These are phyloP conservation scores for Clathrospora elynae DNA, from an alignment of 2,329 filamentous ascomycete species.

Conservation along the genomic window DNA sequence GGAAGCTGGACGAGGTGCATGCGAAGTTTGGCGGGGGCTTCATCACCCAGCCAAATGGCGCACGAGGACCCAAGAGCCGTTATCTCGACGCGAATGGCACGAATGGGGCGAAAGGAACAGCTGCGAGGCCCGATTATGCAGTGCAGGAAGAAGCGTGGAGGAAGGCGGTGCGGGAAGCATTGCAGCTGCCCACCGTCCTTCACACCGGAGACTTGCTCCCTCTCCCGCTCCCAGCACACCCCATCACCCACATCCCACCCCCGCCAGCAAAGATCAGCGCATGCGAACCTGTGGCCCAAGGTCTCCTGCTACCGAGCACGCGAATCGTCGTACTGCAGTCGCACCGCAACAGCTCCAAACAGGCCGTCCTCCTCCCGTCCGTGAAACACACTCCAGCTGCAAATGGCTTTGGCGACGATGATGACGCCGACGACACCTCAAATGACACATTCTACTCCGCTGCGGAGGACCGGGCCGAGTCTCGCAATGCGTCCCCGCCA, in stretches of 20 bases:
- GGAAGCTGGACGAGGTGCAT: conserved; percentile 80
- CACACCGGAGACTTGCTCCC: conserved; percentile 84
- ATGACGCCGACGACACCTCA: conserved; percentile 84
- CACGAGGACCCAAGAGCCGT: conserved; percentile 37
- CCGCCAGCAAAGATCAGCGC: conserved; percentile 86
- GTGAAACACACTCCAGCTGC: conserved; percentile 59
- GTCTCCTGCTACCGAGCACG: conserved; percentile 74
- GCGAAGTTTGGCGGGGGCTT: conserved; percentile 76
- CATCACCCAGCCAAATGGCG: conserved; percentile 40
- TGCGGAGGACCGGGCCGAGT: conserved; percentile 68
- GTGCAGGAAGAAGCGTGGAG: conserved; percentile 46
- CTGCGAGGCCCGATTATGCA: conserved; percentile 21
- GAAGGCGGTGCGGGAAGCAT: conserved; percentile 68
- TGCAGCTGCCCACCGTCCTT: conserved; percentile 74
- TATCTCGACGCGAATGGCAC: conserved; percentile 49
- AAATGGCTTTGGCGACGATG: conserved; percentile 63
- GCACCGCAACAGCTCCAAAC: conserved; percentile 60
- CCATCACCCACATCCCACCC: conserved; percentile 81
- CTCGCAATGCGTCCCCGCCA: conserved; percentile 47
- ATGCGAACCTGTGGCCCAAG: conserved; percentile 95
- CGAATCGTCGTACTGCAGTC: conserved; percentile 79
- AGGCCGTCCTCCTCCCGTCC: conserved; percentile 49
- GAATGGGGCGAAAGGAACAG: conserved; percentile 45
- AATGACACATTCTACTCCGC: conserved; percentile 94
- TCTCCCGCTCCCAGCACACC: conserved; percentile 75